Percentiles rank a stretch among this genome's conserved stretches.
Conservation (phyloP, 2,329 filamentous ascomycete species). For the Aspergillus ustus region DNA sequence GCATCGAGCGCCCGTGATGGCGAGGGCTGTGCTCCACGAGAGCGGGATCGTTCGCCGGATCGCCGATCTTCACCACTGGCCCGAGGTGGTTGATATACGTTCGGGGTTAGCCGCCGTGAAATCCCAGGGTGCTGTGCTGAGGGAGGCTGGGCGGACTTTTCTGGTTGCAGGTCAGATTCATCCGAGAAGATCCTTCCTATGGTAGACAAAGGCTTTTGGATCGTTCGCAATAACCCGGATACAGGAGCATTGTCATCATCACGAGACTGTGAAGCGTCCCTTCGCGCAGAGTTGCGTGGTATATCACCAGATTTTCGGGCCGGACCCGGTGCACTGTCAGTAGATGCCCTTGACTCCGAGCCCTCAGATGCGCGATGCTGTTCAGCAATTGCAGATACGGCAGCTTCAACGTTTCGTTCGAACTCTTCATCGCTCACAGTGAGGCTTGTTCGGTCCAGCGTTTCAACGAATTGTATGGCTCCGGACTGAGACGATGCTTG, state of each 20-base stretch:
- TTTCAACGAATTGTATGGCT: conserved; percentile 95
- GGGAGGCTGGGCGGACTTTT: conserved; percentile 38
- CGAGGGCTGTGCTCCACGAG: conserved; percentile 31
- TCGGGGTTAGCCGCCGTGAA: conserved; percentile 56
- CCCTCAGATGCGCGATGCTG: conserved; percentile 70
- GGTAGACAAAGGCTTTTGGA: conserved; percentile 86
- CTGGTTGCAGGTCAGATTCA: conserved; percentile 51
- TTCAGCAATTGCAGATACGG: conserved; percentile 93
- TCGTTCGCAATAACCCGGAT: conserved; percentile 81
- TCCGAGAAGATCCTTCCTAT: conserved; percentile 96
- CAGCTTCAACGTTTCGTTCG: conserved; percentile 92
- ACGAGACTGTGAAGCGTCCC: conserved; percentile 45
- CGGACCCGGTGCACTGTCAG: conserved; percentile 62
- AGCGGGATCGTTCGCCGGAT: conserved; percentile 31
- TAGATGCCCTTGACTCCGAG: conserved; percentile 41
- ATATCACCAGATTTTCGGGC: conserved; percentile 64
- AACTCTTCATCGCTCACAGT: conserved; percentile 96
- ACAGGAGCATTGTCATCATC: conserved; percentile 80
- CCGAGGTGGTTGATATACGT: conserved; percentile 49
- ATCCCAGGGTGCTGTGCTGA: conserved; percentile 53
- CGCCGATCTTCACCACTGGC: conserved; percentile 41
- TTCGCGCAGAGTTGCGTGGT: conserved; percentile 55
- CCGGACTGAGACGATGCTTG: conserved; percentile 53
- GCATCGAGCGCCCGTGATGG: conserved; percentile 62
- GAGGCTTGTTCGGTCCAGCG: conserved; percentile 88